These are phyloP conservation scores for Lanmaoa pseudosensibilis DNA, from an alignment of 768 basidiomycete species.

Conservation along the genomic window DNA sequence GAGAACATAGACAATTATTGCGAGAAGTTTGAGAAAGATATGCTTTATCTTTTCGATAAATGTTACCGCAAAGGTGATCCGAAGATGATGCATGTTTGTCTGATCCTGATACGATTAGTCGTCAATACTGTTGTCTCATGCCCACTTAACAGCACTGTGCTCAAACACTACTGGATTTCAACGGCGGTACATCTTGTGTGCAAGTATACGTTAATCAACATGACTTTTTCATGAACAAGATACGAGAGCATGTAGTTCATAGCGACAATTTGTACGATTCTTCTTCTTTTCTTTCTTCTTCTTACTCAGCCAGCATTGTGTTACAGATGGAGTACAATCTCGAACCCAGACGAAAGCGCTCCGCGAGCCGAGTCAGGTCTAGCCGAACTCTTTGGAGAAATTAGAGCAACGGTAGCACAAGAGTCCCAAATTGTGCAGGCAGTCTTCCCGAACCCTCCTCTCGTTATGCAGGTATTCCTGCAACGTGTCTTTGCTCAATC, in stretches of 20 bases:
- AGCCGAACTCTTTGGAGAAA: constrained; percentile 78
- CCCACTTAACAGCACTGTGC: constrained; percentile 81
- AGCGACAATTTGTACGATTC: constrained; percentile 57
- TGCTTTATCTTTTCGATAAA: constrained; percentile 92
- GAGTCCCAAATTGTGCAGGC: constrained; percentile 98
- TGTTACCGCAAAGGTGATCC: constrained; percentile 97
- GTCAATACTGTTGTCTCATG: constrained; percentile 9
- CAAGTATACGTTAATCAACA: constrained; percentile 99
- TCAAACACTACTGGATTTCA: constrained; percentile 94
- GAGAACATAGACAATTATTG: constrained; percentile 96
- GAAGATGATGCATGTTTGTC: constrained; percentile 94
- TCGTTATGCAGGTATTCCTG: constrained; percentile 97
- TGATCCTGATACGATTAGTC: constrained; percentile 15
- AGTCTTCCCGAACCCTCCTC: constrained; percentile 93
- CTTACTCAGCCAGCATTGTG: not conserved
- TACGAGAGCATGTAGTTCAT: constrained; percentile 59
- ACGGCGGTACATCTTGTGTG: constrained; percentile 94
- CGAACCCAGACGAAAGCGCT: constrained; percentile 74
- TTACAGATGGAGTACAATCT: constrained; percentile 75
- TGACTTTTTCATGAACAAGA: constrained; percentile 97
- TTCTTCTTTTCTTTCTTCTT: constrained; percentile 18
- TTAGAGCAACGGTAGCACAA: constrained; percentile 86
- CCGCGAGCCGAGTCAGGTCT: constrained; percentile 82
- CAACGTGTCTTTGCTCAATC: constrained; percentile 98
- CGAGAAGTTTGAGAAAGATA: constrained; percentile 98